Base-by-base conservation (phyloP, 257 asterid genomes). In the Catharanthus roseus region DNA sequence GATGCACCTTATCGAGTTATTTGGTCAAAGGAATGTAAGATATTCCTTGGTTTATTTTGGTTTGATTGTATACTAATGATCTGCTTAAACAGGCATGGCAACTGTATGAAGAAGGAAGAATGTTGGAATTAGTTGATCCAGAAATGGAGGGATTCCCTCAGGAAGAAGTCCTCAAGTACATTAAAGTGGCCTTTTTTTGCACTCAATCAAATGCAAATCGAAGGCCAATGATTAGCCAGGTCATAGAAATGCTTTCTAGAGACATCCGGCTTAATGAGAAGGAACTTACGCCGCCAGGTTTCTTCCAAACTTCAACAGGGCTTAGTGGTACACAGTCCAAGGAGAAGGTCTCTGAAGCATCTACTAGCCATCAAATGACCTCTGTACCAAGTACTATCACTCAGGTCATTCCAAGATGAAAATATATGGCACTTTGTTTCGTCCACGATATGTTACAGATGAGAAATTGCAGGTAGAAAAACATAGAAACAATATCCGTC, bases 141-240 rank as follows among this genome's bases (percentile, higher is more conserved):
- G 91, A 87, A 78, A 80, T 90, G 57, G 87, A 80, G 61, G 88
- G 82, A 60, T 86, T 67, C 61, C 92, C 95, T 0, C 67, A 84
- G 71, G 85, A 84, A 28, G 91, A 82, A 74, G 88, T 85, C 41
- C 47, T 90, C 16, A 82, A 91, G 87, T 87, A 81, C 71, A 85
- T 90, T 65, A 93, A 90, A 84, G 93, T 87, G 39, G 97, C 96
- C 60, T 91, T 93, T 50, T 93, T 93, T 80, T 93, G 98, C 85
- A 78, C 84, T 50, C 98, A 90, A 84, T 89, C 96, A 65, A 89
- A 72, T 67, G 88, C 93, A 71, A 83, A 83, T 71, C 85, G 98
- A 77, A 88, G 98, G 83, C 98, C 98, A 10, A 10, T 80, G 84
- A 90, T 93, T 95, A 83, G 95, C 87, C 98, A 90, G 78, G 96